Evolutionary conservation across 768 basidiomycete species (phyloP).

Genomic region (Pluteus cervinus): DNA sequence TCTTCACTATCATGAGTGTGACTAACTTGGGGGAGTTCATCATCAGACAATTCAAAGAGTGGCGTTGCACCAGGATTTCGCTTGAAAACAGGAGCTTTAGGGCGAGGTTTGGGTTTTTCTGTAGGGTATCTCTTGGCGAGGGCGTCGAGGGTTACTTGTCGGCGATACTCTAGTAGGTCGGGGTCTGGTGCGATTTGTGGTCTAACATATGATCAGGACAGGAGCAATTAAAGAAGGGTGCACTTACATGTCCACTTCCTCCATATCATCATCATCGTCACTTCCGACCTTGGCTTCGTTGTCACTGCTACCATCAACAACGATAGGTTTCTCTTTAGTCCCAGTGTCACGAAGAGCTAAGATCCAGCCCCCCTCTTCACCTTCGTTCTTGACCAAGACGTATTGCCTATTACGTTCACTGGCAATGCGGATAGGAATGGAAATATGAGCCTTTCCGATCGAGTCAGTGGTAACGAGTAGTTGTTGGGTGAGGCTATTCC

Average conservation of each 20-base stretch:
- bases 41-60: slow-evolving; percentile 51
- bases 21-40: slow-evolving; percentile 28
- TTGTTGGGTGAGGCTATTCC: slow-evolving; percentile 91
- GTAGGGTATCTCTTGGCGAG: slow-evolving; percentile 44
- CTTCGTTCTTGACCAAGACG: slow-evolving; percentile 89
- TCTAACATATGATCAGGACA: slow-evolving; percentile 14
- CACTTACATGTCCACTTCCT: slow-evolving; percentile 69
- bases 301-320: slow-evolving; percentile 57
- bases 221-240: not conserved
- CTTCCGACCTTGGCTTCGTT: too few relatives aligned
- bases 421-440: slow-evolving; percentile 90
- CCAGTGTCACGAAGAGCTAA: slow-evolving; percentile 82
- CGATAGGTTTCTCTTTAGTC: slow-evolving; percentile 78
- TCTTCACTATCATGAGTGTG: slow-evolving; percentile 27
- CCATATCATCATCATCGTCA: slow-evolving; percentile 64
- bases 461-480: slow-evolving; percentile 87
- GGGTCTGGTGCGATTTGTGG: slow-evolving; percentile 38
- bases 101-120: slow-evolving; percentile 26
- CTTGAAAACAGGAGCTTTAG: slow-evolving; percentile 14
- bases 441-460: slow-evolving; percentile 84
- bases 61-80: slow-evolving; percentile 33
- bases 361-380: slow-evolving; percentile 87
- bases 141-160: slow-evolving; percentile 54
- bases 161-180: slow-evolving; percentile 59
- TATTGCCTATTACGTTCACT: slow-evolving; percentile 95